phyloP scores from a whole-genome alignment of 192 early-diverging fungal genomes.

The Jimgerdemannia flammicorona region DNA sequence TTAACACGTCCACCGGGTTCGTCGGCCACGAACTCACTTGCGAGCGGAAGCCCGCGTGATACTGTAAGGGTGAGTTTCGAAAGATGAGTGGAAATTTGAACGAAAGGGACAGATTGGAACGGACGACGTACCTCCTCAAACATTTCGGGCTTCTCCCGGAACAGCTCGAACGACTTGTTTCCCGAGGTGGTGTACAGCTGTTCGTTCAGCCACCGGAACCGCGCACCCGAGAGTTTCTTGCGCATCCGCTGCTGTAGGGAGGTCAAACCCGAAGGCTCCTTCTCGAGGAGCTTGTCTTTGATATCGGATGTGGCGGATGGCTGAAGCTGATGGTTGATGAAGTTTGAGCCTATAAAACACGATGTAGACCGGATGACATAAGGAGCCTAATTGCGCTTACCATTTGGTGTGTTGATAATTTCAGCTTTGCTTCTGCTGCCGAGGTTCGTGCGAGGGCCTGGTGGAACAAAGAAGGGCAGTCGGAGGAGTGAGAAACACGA shows the following conservation, averaged over 20 bases:
- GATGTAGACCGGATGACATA: no score
- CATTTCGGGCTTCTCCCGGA: constrained; percentile 79
- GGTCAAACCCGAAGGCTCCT: constrained; percentile 19
- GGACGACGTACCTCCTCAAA: constrained; percentile 70
- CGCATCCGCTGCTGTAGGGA: constrained; percentile 34
- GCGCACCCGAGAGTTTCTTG: constrained; percentile 66
- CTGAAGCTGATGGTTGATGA: not conserved
- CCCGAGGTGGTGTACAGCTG: constrained; percentile 87
- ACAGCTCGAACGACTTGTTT: constrained; percentile 67
- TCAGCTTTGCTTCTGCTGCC: not conserved
- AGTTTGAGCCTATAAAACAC: no score
- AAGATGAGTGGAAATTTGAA: not conserved
- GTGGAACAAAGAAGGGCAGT: no score
- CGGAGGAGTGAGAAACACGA: no score
- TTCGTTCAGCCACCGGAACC: constrained; percentile 94
- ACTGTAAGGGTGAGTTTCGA: constrained; percentile 35
- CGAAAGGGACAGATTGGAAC: not conserved
- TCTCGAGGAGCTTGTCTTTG: not conserved
- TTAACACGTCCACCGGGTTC: constrained; percentile 90
- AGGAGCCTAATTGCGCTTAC: no score
- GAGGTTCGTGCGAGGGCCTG: not conserved
- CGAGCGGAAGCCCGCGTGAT: constrained; percentile 90
- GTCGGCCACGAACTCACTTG: constrained; percentile 91
- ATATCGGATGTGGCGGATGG: not conserved
- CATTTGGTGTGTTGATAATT: no score